Evolutionary conservation across 2,329 filamentous ascomycete species (phyloP).

Genomic region (Xylaria sp.): DNA sequence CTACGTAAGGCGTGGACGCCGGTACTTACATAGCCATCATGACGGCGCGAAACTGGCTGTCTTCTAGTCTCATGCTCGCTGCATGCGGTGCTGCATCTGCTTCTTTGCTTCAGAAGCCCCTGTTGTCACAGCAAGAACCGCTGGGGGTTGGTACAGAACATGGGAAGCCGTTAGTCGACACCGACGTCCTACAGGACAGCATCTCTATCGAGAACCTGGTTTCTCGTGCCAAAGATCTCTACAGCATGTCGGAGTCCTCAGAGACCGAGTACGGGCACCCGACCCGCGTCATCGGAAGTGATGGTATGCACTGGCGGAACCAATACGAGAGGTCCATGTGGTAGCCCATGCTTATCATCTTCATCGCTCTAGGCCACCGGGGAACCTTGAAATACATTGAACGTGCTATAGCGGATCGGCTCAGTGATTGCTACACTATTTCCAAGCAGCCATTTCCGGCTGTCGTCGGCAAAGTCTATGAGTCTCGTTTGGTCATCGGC

Average conservation of each 20-base stretch:
- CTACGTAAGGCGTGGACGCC: not conserved
- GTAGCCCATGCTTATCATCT: conserved; percentile 5
- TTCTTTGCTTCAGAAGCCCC: conserved; percentile 32
- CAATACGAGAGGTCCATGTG: conserved; percentile 1
- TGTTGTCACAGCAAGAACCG: conserved; percentile 23
- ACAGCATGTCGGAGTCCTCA: conserved; percentile 61
- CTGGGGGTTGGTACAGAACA: conserved; percentile 12
- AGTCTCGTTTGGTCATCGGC: conserved; percentile 61
- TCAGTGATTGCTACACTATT: conserved; percentile 64
- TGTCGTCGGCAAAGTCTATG: conserved; percentile 60
- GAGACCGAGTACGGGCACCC: conserved; percentile 67
- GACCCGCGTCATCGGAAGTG: conserved; percentile 70
- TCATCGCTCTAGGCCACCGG: conserved; percentile 55
- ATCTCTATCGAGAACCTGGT: conserved; percentile 61
- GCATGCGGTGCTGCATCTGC: conserved; percentile 24
- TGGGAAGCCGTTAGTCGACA: conserved; percentile 50
- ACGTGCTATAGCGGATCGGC: conserved; percentile 52
- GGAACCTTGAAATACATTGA: conserved; percentile 67
- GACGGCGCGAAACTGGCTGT: conserved; percentile 6
- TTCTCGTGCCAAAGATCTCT: conserved; percentile 62
- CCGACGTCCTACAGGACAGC: conserved; percentile 56
- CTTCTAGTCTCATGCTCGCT: conserved; percentile 9
- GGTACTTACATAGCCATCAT: conserved; percentile 4
- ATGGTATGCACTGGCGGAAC: conserved; percentile 46
- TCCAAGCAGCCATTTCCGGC: conserved; percentile 67